Evolutionary conservation across 805 yeast species (phyloP), one percentile per base, ranked within the genome.

Genomic region (Alloascoidea hylecoeti): DNA sequence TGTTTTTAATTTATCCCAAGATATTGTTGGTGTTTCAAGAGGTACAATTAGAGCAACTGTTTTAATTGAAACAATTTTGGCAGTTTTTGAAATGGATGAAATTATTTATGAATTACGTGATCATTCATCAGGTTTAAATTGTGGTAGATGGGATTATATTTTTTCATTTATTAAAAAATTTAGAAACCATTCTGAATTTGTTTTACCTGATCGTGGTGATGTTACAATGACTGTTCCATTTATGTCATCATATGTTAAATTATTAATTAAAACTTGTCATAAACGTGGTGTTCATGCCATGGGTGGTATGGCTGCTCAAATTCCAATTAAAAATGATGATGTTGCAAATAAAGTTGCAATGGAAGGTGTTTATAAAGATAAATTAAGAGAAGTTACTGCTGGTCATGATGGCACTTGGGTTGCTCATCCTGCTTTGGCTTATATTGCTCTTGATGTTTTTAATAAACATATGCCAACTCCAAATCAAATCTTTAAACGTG

Each of bases 331-430:
- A 64, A 63, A 65, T 39, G 82, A 77, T 48, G 65, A 64, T 35
- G 69, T 54, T 39, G 75, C 78, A 47, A 76, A 76, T 63, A 63
- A 61, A 54, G 61, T 61, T 38, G 82, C 82, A 38, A 69, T 77
- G 75, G 77, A 71, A 48, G 75, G 75, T 44, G 84, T 76, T 40
- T 68, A 72, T 48, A 69, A 64, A 51, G 84, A 76, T 60, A 76
- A 76, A 64, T 64, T 72, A 50, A 65, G 83, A 41, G 84, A 76
- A 58, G 84, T 66, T 34, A 49, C 58, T 36, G 75, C 78, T 33
- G 84, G 84, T 35, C 79, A 78, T 56, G 84, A 77, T 56, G 80
- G 83, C 23, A 75, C 82, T 49, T 76, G 84, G 84, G 79, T 76
- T 46, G 84, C 84, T 35, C 84, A 76, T 57, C 84, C 84, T 15